phyloP scores from a whole-genome alignment of 768 basidiomycete genomes.

The Leccinum obscurum region DNA sequence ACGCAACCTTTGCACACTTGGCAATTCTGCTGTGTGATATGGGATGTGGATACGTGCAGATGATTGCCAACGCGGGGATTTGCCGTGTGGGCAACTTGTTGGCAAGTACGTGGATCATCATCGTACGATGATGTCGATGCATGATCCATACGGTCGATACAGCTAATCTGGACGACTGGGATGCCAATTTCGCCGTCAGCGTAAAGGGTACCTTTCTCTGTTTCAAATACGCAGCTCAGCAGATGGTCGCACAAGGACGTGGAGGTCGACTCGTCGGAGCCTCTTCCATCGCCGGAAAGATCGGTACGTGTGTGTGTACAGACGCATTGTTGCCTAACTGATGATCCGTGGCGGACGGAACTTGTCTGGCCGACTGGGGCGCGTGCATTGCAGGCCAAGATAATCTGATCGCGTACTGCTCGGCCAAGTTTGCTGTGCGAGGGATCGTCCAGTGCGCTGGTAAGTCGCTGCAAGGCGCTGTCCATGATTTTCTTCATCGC shows the following conservation, averaged over 20 bases:
- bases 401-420: slow-evolving; percentile 12
- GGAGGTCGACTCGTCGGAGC: slow-evolving; percentile 8
- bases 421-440: slow-evolving; percentile 17
- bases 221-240: slow-evolving; percentile 22
- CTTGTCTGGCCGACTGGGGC: not conserved
- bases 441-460: slow-evolving; percentile 19
- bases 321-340: not conserved
- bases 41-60: not conserved
- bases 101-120: slow-evolving; percentile 2
- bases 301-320: not conserved
- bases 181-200: slow-evolving; percentile 30
- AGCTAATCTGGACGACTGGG: slow-evolving; percentile 18
- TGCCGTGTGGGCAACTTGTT: slow-evolving; percentile 9
- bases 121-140: not conserved
- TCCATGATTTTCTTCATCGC: not conserved
- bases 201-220: slow-evolving; percentile 25
- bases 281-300: slow-evolving; percentile 4
- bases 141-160: not conserved
- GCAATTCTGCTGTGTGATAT: not conserved
- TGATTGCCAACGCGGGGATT: slow-evolving; percentile 17
- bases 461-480: slow-evolving; percentile 3
- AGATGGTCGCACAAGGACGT: slow-evolving; percentile 25
- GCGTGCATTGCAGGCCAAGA: slow-evolving; percentile 1
- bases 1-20: not conserved
- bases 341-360: not conserved